Evolutionary conservation across 306 rosid genomes (phyloP).

Genomic region (Fragaria ananassa): DNA sequence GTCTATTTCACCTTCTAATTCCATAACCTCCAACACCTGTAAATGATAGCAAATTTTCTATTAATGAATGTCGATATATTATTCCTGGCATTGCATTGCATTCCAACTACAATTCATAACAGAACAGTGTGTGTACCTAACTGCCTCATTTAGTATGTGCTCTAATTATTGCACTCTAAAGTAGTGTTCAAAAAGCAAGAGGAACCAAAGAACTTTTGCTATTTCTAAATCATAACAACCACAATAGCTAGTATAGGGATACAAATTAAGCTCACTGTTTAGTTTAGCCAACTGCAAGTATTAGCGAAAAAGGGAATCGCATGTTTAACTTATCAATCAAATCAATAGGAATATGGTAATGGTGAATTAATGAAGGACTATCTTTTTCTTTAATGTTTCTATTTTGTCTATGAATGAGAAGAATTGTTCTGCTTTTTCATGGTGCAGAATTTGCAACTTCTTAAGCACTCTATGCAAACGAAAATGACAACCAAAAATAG

Average conservation of each 20-base stretch:
- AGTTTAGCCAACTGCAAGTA: constrained; percentile 9
- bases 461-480: not conserved
- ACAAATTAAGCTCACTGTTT: constrained; percentile 18
- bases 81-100: not conserved
- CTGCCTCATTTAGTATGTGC: not conserved
- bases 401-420: not conserved
- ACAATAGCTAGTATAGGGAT: constrained; percentile 11
- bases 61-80: not conserved
- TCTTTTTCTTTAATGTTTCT: not conserved
- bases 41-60: constrained; percentile 6
- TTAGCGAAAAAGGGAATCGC: not conserved
- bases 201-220: not conserved
- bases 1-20: constrained; percentile 57
- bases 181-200: not conserved
- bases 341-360: not conserved
- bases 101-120: not conserved
- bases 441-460: constrained; percentile 4
- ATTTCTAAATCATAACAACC: constrained; percentile 13
- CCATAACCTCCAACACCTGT: constrained; percentile 81
- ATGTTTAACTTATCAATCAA: not conserved
- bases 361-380: not conserved
- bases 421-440: not conserved
- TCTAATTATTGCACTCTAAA: constrained; percentile 2
- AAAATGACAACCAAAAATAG: constrained; percentile 5
- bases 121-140: not conserved